Base-by-base conservation (phyloP, 495 filamentous ascomycete genomes). In the Geoglossum glabrum region DNA sequence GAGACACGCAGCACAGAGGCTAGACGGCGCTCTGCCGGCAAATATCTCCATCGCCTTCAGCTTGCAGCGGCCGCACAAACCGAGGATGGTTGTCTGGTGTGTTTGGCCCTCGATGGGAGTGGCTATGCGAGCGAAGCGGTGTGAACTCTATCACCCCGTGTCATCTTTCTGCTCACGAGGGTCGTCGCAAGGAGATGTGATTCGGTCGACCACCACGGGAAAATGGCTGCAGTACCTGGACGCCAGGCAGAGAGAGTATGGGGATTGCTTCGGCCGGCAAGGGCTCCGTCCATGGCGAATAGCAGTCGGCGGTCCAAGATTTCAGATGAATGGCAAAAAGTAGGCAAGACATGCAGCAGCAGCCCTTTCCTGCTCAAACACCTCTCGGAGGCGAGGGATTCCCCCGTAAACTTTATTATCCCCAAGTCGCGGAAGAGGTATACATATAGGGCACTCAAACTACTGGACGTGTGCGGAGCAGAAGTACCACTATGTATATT, bases 111-210 rank as follows among this genome's bases (percentile, higher is more conserved):
- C n/a, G 6, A 50, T 50, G 19, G 46, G 43, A 4, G 46, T n/a
- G 46, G 46, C 46, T 25, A 50, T 50, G 49, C 26, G 49, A 52
- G 28, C 28, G 49, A 31, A 52, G 49, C 49, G 49, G 49, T 52
- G 49, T 52, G 49, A 52, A 52, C 49, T 52, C 49, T 28, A 52
- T 52, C 49, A 52, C 23, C 49, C 49, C 17, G 49, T 31, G 49
- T 52, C 49, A 52, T 31, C 25, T 30, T 52, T 26, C 49, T 28
- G 49, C 49, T 52, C 49, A 52, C 49, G 49, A 52, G 49, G 49
- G 17, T 52, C 49, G 6, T 9, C 26, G 28, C 25, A 2, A 52
- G 49, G 46, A 50, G 46, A 50, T 30, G 25, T 30, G 49, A 52
- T 52, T 52, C 49, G 49, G 17, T 15, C 49, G n/a, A 31, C 10